These are phyloP conservation scores for Mikania micrantha DNA, from an alignment of 129 eudicot species.

Conservation along the genomic window DNA sequence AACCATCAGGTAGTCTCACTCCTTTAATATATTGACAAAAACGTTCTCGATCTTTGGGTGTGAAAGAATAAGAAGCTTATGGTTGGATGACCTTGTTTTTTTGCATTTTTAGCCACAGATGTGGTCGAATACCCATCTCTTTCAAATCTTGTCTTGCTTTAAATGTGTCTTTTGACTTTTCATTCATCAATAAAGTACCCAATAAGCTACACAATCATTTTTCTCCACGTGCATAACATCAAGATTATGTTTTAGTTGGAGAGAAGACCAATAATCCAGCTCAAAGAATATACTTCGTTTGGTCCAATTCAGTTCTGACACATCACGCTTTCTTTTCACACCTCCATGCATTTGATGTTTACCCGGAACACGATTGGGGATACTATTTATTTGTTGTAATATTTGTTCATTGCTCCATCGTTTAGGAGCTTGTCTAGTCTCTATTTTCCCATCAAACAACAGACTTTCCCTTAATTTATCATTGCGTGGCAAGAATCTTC, in stretches of 20 bases:
- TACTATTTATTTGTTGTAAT: too few species aligned
- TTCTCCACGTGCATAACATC: background rate
- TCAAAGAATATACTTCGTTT: too few species aligned
- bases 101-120: background rate
- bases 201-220: background rate
- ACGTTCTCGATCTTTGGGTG: background rate
- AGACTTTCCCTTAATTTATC: too few species aligned
- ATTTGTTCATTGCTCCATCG: too few species aligned
- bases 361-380: too few species aligned
- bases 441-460: too few species aligned
- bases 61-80: background rate
- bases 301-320: too few species aligned
- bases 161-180: background rate
- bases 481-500: too few species aligned
- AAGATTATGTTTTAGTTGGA: background rate
- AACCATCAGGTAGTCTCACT: background rate
- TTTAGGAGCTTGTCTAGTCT: too few species aligned
- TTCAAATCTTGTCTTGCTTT: background rate
- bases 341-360: too few species aligned
- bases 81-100: background rate
- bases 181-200: background rate
- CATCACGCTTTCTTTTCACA: too few species aligned
- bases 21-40: background rate
- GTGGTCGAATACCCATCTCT: background rate
- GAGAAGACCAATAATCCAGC: background rate